Base-by-base conservation (phyloP, 371 early-diverging fungal genomes). In the Smittium mucronatum region DNA sequence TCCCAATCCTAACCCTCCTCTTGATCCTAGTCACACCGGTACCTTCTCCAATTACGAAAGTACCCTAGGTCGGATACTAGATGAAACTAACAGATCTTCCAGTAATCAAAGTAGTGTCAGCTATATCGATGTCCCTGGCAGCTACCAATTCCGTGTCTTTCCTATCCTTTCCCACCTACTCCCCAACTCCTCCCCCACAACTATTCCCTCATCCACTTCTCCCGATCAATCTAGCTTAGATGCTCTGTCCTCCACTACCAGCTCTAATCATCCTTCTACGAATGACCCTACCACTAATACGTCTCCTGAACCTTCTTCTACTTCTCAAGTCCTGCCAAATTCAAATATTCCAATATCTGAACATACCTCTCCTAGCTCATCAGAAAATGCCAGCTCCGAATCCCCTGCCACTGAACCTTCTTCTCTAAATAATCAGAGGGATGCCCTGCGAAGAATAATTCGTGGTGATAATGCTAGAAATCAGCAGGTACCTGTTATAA, bases 101-200 rank as follows among this genome's bases (percentile, higher is more conserved):
- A 33, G 8, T 5, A 5, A 2, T 25, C 32, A 5, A 2, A 34
- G 34, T 15, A n/a, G 25, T 31, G 65, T 11, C 5, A 34, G 65
- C n/a, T 65, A 65, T 33, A 65, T 65, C 11, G 65, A 65, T 65
- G 36, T 65, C 34, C 65, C 65, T 32, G 65, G 65, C 32, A 65
- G 36, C 65, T 65, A 65, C 34, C 65, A 65, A 36, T 65, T 65
- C 34, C 29, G 65, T 32, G 65, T 65, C n/a, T 65, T 65, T n/a
- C 65, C 65, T n/a, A 65, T 65, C 34, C n/a, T 65, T 2, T 2
- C 34, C 21, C 47, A 47, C 21, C 47, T 47, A 21, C 21, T 47
- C 5, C 47, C 5, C 5, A 47, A 5, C 47, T 47, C 47, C 21
- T 5, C 5, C 47, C 5, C 47, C 47, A 21, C 5, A 47, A 47